Conservation (phyloP, 129 eudicot genomes). For the Tagetes erecta region DNA sequence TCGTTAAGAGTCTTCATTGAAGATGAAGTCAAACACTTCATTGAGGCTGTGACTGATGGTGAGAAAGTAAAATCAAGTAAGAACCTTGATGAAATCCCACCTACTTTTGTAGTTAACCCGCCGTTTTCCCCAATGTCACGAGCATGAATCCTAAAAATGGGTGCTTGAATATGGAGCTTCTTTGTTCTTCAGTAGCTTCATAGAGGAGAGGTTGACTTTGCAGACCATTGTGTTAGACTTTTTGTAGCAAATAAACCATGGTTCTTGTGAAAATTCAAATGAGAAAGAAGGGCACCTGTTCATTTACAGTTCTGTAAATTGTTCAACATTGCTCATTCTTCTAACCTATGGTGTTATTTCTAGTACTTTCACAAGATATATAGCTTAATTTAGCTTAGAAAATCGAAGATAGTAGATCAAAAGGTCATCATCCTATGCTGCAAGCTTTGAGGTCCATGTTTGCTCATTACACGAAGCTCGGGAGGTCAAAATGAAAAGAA, state of each 20-base stretch:
- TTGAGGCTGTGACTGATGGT: constrained; percentile 48
- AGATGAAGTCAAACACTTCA: constrained; percentile 67
- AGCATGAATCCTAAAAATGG: constrained; percentile 40
- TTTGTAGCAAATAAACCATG: constrained; percentile 16
- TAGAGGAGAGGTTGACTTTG: constrained; percentile 17
- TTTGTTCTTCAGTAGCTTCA: constrained; percentile 10
- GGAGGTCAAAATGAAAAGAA: constrained; percentile 11
- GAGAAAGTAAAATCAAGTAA: constrained; percentile 56
- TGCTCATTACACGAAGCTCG: background rate
- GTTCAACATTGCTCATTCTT: constrained; percentile 30
- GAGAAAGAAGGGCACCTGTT: background rate
- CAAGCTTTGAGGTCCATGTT: constrained; percentile 4
- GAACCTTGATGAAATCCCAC: constrained; percentile 47
- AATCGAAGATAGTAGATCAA: constrained; percentile 19
- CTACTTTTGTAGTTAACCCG: constrained; percentile 70
- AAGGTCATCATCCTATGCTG: constrained; percentile 13
- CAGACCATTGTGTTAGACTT: constrained; percentile 28
- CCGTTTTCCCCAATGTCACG: constrained; percentile 95
- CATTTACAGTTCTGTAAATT: background rate
- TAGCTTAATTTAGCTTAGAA: background rate
- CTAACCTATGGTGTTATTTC: constrained; percentile 11
- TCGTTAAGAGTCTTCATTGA: constrained; percentile 63
- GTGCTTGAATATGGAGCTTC: constrained; percentile 21
- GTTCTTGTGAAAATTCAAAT: constrained; percentile 14
- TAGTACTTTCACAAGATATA: constrained; percentile 20